These are phyloP conservation scores for Lactifluus pinguis DNA, from an alignment of 768 basidiomycete genomes.

Conservation along the genomic window DNA sequence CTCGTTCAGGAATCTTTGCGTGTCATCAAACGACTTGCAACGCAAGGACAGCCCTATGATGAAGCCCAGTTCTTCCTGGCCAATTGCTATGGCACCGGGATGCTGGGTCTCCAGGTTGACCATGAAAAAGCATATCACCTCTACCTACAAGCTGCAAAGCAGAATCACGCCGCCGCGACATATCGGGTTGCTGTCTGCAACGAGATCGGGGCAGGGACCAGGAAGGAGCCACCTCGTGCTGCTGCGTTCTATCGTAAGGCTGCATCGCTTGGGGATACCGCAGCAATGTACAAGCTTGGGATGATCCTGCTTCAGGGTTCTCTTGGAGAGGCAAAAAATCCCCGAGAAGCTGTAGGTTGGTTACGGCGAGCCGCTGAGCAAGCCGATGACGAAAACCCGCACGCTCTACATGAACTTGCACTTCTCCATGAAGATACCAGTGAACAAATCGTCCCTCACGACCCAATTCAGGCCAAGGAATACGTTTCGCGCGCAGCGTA, in stretches of 20 bases:
- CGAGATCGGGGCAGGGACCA: conserved; percentile 94
- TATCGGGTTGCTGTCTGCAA: conserved; percentile 99
- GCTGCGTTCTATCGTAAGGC: conserved; percentile 96
- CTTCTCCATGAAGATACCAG: conserved; percentile 68
- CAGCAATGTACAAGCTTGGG: conserved; percentile 99
- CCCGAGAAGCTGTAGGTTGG: conserved; percentile 91
- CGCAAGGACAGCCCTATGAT: conserved; percentile 83
- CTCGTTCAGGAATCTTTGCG: conserved; percentile 86
- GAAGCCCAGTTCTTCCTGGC: conserved; percentile 99
- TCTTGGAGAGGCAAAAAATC: conserved; percentile 75
- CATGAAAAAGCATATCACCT: conserved; percentile 97
- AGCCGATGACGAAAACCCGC: conserved; percentile 96
- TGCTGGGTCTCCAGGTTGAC: conserved; percentile 91
- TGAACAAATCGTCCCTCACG: conserved; percentile 61
- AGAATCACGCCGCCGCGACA: conserved; percentile 89
- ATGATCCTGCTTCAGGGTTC: conserved; percentile 87
- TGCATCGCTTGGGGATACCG: conserved; percentile 90
- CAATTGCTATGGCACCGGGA: conserved; percentile 93
- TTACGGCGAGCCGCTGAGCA: conserved; percentile 90
- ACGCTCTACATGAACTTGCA: conserved; percentile 94
- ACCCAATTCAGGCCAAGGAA: conserved; percentile 74
- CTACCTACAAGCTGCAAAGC: conserved; percentile 94
- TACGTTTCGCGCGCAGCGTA: conserved; percentile 88
- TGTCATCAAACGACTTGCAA: conserved; percentile 85
- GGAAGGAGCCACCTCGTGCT: conserved; percentile 78